Base-by-base conservation (phyloP, 441 rosid species). In the Jatropha multifida region DNA sequence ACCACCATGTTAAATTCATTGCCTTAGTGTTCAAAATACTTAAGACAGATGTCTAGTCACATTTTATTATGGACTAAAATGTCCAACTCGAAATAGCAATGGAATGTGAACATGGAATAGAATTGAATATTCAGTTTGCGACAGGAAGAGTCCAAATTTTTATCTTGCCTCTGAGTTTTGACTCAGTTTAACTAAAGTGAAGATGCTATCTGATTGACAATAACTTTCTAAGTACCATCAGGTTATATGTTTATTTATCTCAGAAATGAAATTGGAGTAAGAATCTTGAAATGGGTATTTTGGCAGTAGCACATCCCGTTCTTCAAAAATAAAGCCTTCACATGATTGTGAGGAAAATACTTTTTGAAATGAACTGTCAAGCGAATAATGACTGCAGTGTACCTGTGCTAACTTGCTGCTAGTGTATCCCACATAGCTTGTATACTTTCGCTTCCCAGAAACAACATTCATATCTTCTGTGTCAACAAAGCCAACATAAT, bases 371-470 rank as follows among this genome's bases (percentile, higher is more conserved):
- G 46, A 72, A 76, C 14, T 41, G 58, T 46, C 40, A 2, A 38
- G 71, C 56, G 48, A 72, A 60, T 58, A 32, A 66, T 20, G 65
- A 23, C 54, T 71, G 59, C 56, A 77, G 51, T 55, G 79, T 80
- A 95, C 99, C 99, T 95, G 95, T 55, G 99, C 98, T 63, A 93
- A 88, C 89, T 95, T 95, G 91, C 98, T 92, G 89, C 96, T 78
- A 51, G 88, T 42, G 79, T 96, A 96, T 76, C 98, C 99, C 80
- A 86, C 59, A 72, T 90, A 74, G 82, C 98, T 93, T 68, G 99
- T 82, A 82, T 84, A 96, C 84, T 96, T 96, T 65, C 92, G 86
- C 80, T 83, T 90, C 78, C 98, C 97, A 76, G 93, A 85, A 76
- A 81, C 88, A 73, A 90, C 85, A 83, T 93, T 90, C 97, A 96